Conservation (phyloP, 371 early-diverging fungal genomes). For the Choanephora cucurbitarum region DNA sequence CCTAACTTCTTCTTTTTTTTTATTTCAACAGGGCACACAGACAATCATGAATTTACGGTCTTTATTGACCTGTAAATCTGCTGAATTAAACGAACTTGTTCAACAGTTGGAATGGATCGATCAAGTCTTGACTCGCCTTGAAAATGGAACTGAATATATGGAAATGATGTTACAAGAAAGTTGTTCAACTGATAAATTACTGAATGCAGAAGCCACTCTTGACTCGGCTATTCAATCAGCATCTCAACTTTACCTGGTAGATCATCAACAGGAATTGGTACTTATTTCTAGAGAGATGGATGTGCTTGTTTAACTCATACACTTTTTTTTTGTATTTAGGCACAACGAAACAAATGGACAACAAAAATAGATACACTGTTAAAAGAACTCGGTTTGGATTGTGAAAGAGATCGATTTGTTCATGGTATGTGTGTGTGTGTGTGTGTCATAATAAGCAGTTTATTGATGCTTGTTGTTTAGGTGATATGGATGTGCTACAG, state of each 20-base stretch:
- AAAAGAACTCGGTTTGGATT: too few species aligned
- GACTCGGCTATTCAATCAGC: slow-evolving; percentile 33
- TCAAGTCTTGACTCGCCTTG: slow-evolving; percentile 30
- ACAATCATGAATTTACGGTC: slow-evolving; percentile 29
- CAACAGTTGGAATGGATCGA: slow-evolving; percentile 35
- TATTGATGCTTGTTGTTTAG: slow-evolving; percentile 4
- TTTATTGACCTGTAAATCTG: slow-evolving; percentile 29
- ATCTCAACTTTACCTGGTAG: slow-evolving; percentile 12
- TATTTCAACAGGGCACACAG: slow-evolving; percentile 42
- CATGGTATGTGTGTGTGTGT: too few species aligned
- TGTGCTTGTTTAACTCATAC: too few species aligned
- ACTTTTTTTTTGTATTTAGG: too few species aligned
- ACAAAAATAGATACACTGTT: too few species aligned
- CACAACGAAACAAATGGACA: too few species aligned
- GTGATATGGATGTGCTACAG: slow-evolving; percentile 27
- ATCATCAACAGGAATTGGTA: too few species aligned
- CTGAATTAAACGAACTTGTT: slow-evolving; percentile 30
- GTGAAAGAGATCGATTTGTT: too few species aligned
- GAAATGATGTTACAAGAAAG: slow-evolving; percentile 27
- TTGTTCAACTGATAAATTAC: slow-evolving; percentile 11
- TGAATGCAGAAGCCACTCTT: slow-evolving; percentile 33
- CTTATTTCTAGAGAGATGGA: too few species aligned
- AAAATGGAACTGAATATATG: slow-evolving; percentile 30
- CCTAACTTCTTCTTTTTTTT: too few species aligned
- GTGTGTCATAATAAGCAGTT: too few species aligned